Percentiles rank a stretch among this genome's conserved stretches.
phyloP scores from a whole-genome alignment of 2,329 filamentous ascomycete genomes.

The Botrytis fragariae region DNA sequence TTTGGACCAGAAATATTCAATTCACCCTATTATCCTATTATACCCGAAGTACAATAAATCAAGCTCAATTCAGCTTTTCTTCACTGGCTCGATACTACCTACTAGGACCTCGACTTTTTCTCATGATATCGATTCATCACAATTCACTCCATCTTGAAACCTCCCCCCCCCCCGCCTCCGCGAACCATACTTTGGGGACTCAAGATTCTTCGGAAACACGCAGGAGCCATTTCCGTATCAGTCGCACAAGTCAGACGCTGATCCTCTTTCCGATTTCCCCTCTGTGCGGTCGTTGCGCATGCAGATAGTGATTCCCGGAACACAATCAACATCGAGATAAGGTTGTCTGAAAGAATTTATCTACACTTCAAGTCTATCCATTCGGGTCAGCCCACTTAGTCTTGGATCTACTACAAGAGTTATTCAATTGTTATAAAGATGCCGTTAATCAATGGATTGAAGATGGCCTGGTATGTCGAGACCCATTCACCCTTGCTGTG shows the following conservation, averaged over 20 bases:
- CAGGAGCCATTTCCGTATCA: not conserved
- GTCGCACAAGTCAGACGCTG: slow-evolving; percentile 1
- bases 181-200: not conserved
- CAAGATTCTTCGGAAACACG: not conserved
- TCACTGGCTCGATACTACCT: not conserved
- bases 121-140: slow-evolving; percentile 3
- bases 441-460: slow-evolving; percentile 67
- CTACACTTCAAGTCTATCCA: slow-evolving; percentile 24
- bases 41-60: not conserved
- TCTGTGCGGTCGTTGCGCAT: slow-evolving; percentile 23
- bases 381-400: slow-evolving; percentile 25
- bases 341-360: slow-evolving; percentile 24
- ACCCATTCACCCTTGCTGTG: slow-evolving; percentile 1
- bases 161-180: not conserved
- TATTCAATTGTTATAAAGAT: slow-evolving; percentile 43
- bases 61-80: slow-evolving; percentile 1
- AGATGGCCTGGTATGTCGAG: slow-evolving; percentile 67
- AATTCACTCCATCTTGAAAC: not conserved
- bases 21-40: not conserved
- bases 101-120: not conserved
- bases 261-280: not conserved
- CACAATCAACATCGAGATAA: slow-evolving; percentile 22
- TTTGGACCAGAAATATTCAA: not conserved
- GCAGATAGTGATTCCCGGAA: slow-evolving; percentile 20
- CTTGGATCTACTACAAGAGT: slow-evolving; percentile 16